Conservation (phyloP, 2,329 filamentous ascomycete genomes). For the Cercospora nicotianae region DNA sequence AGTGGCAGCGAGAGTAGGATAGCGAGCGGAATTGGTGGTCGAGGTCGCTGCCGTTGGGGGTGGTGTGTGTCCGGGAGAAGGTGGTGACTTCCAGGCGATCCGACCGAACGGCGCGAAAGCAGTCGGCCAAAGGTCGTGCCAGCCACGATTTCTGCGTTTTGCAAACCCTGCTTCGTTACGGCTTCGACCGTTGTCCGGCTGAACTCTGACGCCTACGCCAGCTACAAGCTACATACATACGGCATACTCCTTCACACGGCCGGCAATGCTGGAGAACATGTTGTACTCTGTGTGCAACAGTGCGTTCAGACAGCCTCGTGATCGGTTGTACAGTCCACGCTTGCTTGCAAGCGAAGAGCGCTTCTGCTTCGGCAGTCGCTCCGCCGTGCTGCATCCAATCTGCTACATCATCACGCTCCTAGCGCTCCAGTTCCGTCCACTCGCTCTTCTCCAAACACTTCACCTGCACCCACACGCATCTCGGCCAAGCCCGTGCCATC, state of each 20-base stretch:
- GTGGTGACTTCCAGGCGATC: constrained; percentile 6
- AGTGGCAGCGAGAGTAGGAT: background rate
- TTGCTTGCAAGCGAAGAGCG: background rate
- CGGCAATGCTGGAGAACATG: background rate
- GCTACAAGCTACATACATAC: background rate
- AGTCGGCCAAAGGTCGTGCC: constrained; percentile 9
- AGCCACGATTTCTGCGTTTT: constrained; percentile 5
- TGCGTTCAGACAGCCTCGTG: background rate
- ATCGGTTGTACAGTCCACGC: background rate
- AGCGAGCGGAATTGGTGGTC: constrained; percentile 12
- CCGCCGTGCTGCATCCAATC: constrained; percentile 3
- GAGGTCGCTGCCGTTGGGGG: background rate
- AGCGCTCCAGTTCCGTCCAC: constrained; percentile 9
- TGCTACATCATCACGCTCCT: constrained; percentile 8
- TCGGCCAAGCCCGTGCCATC: constrained; percentile 9
- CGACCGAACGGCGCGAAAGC: background rate
- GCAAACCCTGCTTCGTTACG: background rate
- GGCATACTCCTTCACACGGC: background rate
- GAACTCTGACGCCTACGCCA: background rate
- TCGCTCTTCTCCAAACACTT: constrained; percentile 7
- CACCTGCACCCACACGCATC: constrained; percentile 1
- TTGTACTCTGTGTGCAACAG: background rate
- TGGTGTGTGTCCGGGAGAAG: background rate
- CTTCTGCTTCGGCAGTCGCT: constrained; percentile 1
- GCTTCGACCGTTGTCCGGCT: constrained; percentile 2